Base-by-base conservation (phyloP, 1,284 basidiomycete species). In the Pyrrhoderma lamaoense region DNA sequence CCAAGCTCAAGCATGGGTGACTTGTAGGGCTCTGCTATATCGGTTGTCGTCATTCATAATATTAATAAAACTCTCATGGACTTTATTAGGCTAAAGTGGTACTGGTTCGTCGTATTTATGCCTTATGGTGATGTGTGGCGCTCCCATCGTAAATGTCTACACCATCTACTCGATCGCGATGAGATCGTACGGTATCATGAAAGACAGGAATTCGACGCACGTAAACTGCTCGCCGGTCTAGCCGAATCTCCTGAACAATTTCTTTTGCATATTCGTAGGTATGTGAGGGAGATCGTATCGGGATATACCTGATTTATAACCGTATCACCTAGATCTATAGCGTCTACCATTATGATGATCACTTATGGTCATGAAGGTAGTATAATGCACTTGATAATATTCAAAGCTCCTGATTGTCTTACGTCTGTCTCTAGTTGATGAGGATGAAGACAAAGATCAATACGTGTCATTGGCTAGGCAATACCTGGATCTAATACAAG, bases 401-500 rank as follows among this genome's bases (percentile, higher is more conserved):
- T 36, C 40, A 1, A 52, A 35, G 2, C 38, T 45, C 19, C 45
- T 47, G 4, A 46, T 51, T 7, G 61, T 62, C 58, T 58, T 58
- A 42, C 55, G 62, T 8, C 57, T 60, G 2, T 66, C 65, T 34
- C 63, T 62, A 19, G 58, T 63, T 45, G 56, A 67, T 44, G 56
- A 71, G 22, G 58, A 60, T 9, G 64, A 64, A n/a, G 56, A 65
- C 38, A 70, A 70, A 4, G 74, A 75, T 50, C 56, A 65, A 13
- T 76, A 71, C 55, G 70, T 77, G 7, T 58, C 64, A 1, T 58
- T 74, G 5, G 75, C 73, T 2, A 74, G 65, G 49, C 54, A 58
- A 14, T 61, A 63, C 1, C 47, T 64, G 31, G 13, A 57, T 66
- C 51, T 59, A 13, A 51, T 64, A 3, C 59, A 50, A 3, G 44